A percentile compares a stretch with the other conserved stretches of the same genome.
phyloP scores from a whole-genome alignment of 441 rosid genomes.

The Adansonia madagascariensis region DNA sequence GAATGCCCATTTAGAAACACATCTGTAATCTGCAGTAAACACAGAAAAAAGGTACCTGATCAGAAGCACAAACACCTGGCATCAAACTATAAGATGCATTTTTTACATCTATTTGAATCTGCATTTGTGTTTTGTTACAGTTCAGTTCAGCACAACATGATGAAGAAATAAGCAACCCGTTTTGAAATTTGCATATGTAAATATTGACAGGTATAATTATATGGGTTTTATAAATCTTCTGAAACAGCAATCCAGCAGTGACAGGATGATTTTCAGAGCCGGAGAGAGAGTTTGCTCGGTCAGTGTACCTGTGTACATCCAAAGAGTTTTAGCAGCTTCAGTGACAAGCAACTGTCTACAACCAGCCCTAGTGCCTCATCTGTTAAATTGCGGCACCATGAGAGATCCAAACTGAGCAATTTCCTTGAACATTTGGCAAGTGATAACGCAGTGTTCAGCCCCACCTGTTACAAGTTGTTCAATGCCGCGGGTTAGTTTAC shows the following conservation, averaged over 20 bases:
- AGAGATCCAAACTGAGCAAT: slow-evolving; percentile 47
- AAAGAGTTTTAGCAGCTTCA: slow-evolving; percentile 47
- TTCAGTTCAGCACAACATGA: not conserved
- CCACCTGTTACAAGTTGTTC: slow-evolving; percentile 42
- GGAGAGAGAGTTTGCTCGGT: not conserved
- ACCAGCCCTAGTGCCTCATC: slow-evolving; percentile 47
- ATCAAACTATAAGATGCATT: slow-evolving; percentile 10
- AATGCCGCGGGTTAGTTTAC: not conserved
- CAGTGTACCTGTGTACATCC: slow-evolving; percentile 51
- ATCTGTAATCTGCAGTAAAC: slow-evolving; percentile 43
- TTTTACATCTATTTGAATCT: not conserved
- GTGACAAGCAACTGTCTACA: slow-evolving; percentile 44
- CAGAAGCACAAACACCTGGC: slow-evolving; percentile 10
- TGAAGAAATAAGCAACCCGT: not conserved
- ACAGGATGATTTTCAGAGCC: slow-evolving; percentile 13
- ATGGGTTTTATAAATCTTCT: not conserved
- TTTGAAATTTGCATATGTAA: not conserved
- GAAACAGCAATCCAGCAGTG: slow-evolving; percentile 18
- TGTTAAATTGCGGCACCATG: slow-evolving; percentile 55
- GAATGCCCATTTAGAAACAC: slow-evolving; percentile 45
- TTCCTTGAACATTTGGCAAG: slow-evolving; percentile 47
- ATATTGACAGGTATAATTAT: not conserved
- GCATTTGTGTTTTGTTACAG: not conserved
- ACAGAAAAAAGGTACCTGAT: not conserved
- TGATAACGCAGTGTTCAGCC: slow-evolving; percentile 44